A percentile compares a stretch with the other conserved stretches of the same genome.
phyloP scores from a whole-genome alignment of 176 grass and related monocot genomes.

The bread wheat (Triticum aestivum) region DNA sequence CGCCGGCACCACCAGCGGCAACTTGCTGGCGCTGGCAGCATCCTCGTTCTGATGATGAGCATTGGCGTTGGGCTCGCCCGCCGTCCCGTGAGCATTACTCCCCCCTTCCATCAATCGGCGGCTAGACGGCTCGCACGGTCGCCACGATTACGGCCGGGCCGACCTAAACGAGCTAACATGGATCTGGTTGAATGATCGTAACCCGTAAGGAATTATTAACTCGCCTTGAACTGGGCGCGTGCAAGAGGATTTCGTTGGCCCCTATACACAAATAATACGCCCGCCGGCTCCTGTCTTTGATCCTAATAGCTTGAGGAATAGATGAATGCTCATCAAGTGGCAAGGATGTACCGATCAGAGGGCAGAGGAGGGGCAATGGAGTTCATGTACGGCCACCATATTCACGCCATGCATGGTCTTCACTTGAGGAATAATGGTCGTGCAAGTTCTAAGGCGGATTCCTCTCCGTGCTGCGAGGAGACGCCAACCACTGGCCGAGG shows the following conservation, averaged over 20 bases:
- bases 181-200: not conserved
- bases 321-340: not conserved
- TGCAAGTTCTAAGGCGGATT: not conserved
- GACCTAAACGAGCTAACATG: not conserved
- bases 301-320: not conserved
- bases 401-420: not conserved
- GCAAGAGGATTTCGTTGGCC: not conserved
- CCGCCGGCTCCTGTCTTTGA: not conserved
- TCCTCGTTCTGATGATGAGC: not conserved
- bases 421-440: not conserved
- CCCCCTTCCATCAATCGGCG: slow-evolving; percentile 15
- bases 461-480: not conserved
- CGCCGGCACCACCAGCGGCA: not conserved
- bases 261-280: not conserved
- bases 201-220: not conserved
- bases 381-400: not conserved
- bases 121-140: not conserved
- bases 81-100: not conserved
- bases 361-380: not conserved
- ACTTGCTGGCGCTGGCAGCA: not conserved
- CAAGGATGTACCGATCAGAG: not conserved
- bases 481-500: not conserved
- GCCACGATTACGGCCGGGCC: not conserved
- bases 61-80: not conserved
- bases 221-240: not conserved